These are phyloP conservation scores for Solanum virginianum DNA, from an alignment of 257 asterid species.

Conservation along the genomic window DNA sequence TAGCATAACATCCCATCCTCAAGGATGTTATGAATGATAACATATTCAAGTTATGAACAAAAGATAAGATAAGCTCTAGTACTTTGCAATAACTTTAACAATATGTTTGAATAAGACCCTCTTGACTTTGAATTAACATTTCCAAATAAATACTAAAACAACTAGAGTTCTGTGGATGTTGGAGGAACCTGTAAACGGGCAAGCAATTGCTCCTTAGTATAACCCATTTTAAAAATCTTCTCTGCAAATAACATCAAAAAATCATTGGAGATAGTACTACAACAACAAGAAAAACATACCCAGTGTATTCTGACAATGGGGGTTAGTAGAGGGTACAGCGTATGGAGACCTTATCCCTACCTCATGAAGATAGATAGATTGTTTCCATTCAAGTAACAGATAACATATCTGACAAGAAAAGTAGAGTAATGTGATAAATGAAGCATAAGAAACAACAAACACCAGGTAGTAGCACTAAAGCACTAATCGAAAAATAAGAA, in stretches of 20 bases:
- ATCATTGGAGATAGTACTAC: background rate
- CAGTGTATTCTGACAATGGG: background rate
- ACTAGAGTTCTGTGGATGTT: background rate
- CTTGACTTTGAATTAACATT: background rate
- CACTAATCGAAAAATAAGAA: too few species aligned
- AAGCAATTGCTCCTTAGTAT: conserved; percentile 53
- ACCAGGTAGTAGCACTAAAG: too few species aligned
- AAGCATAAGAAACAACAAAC: too few species aligned
- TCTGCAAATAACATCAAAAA: background rate
- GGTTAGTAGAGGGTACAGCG: background rate
- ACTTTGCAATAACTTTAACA: too few species aligned
- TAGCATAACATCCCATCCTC: too few species aligned
- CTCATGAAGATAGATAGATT: background rate
- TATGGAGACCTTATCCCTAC: background rate
- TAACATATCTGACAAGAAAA: background rate
- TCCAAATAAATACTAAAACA: background rate
- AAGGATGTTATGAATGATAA: too few species aligned
- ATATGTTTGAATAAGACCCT: too few species aligned
- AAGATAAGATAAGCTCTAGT: too few species aligned
- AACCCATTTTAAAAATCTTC: conserved; percentile 25
- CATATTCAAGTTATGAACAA: too few species aligned
- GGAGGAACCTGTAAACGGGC: conserved; percentile 42
- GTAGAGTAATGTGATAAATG: too few species aligned
- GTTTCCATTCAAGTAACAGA: background rate
- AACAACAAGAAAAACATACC: background rate